Conservation (phyloP, 2,329 filamentous ascomycete genomes). For the Diaporthe humulicola region DNA sequence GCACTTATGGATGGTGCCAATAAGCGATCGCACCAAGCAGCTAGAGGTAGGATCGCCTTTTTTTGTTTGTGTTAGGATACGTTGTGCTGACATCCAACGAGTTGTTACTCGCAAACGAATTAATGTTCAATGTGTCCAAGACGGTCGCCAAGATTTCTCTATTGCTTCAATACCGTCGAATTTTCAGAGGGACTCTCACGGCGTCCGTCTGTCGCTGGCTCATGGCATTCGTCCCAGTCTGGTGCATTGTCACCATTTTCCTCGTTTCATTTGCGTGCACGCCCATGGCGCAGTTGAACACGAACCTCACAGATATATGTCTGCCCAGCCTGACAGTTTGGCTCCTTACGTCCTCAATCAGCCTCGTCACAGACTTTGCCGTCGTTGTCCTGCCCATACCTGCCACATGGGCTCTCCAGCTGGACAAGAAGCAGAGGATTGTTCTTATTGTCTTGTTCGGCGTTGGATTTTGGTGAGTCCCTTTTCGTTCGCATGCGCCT, state of each 20-base stretch:
- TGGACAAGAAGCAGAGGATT: constrained; percentile 44
- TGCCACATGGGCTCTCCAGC: constrained; percentile 43
- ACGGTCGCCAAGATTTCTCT: constrained; percentile 53
- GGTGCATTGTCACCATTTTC: constrained; percentile 47
- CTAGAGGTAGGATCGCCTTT: constrained; percentile 42
- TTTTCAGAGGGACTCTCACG: constrained; percentile 49
- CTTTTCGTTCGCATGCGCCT: not conserved
- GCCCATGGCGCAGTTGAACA: constrained; percentile 45
- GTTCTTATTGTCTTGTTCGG: constrained; percentile 44
- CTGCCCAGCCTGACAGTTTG: constrained; percentile 47
- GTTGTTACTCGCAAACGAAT: constrained; percentile 50
- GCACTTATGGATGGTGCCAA: constrained; percentile 45
- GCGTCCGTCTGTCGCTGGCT: constrained; percentile 44
- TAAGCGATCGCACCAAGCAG: constrained; percentile 42
- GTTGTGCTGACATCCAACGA: constrained; percentile 32
- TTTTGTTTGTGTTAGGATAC: no score
- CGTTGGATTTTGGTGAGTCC: constrained; percentile 46
- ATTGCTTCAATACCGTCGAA: constrained; percentile 55
- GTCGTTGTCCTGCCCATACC: constrained; percentile 47
- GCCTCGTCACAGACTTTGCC: constrained; percentile 46
- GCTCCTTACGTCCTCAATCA: constrained; percentile 47
- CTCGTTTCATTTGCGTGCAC: constrained; percentile 48
- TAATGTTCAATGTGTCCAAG: constrained; percentile 51
- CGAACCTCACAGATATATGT: constrained; percentile 42
- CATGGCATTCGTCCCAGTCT: constrained; percentile 46